Evolutionary conservation across 2,329 filamentous ascomycete species (phyloP).

Genomic region (Leptographium procerum): DNA sequence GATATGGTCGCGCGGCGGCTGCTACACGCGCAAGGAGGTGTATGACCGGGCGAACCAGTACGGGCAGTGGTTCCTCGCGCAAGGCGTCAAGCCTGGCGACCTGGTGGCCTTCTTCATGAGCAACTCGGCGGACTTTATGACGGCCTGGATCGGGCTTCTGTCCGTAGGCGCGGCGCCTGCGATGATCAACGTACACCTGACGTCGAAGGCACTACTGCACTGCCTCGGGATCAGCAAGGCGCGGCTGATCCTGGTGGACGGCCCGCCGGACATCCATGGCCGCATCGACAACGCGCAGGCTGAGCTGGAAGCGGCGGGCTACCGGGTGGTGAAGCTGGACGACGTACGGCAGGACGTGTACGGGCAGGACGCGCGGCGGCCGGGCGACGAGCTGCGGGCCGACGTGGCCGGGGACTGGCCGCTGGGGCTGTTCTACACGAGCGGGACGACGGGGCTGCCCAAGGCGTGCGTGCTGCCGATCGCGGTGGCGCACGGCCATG

Average conservation of each 20-base stretch:
- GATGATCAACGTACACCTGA: constrained; percentile 60
- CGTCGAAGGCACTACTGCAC: constrained; percentile 52
- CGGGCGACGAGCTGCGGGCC: constrained; percentile 42
- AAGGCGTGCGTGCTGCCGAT: constrained; percentile 57
- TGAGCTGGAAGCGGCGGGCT: constrained; percentile 37
- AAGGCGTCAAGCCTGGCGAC: constrained; percentile 47
- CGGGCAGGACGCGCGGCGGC: constrained; percentile 20
- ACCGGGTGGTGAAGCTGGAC: constrained; percentile 44
- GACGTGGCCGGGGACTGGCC: constrained; percentile 41
- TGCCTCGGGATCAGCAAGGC: constrained; percentile 49
- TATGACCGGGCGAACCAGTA: constrained; percentile 48
- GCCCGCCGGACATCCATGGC: constrained; percentile 37
- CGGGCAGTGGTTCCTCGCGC: constrained; percentile 47
- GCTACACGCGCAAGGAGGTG: constrained; percentile 47
- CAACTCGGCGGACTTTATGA: constrained; percentile 57
- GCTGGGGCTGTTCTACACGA: constrained; percentile 60
- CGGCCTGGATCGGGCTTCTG: constrained; percentile 53
- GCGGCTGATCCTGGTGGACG: constrained; percentile 47
- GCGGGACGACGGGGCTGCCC: constrained; percentile 64
- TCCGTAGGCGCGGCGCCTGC: constrained; percentile 58
- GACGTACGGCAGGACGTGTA: constrained; percentile 29
- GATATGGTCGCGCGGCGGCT: constrained; percentile 55
- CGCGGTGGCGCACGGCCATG: constrained; percentile 23
- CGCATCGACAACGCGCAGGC: constrained; percentile 46
- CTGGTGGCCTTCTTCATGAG: constrained; percentile 55